Conservation (phyloP, 306 rosid genomes). For the Prosopis cineraria region DNA sequence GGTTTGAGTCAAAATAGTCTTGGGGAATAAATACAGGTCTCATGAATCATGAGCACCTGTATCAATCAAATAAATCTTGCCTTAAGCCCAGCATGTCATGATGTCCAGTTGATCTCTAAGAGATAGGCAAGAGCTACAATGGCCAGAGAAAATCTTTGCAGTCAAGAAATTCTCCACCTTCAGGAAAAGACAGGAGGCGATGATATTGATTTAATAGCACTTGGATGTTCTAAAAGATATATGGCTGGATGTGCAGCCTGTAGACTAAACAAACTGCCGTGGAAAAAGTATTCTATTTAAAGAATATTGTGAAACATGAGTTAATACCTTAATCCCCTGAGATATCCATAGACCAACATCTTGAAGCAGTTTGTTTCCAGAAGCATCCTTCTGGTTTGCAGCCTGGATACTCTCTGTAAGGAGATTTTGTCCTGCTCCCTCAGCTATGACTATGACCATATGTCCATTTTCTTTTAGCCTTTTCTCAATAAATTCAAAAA, state of each 20-base stretch:
- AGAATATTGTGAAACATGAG: conserved; percentile 29
- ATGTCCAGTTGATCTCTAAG: not conserved
- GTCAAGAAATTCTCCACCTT: not conserved
- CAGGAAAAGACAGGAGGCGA: not conserved
- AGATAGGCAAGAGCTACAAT: not conserved
- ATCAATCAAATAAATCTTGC: not conserved
- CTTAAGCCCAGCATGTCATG: not conserved
- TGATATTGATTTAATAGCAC: not conserved
- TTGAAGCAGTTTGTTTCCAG: conserved; percentile 76
- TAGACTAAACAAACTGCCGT: conserved; percentile 21
- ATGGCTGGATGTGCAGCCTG: conserved; percentile 1
- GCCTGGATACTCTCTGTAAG: conserved; percentile 67
- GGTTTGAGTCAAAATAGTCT: not conserved
- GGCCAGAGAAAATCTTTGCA: not conserved
- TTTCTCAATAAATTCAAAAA: conserved; percentile 66
- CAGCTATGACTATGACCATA: conserved; percentile 90
- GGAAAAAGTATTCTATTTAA: conserved; percentile 18
- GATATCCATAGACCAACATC: conserved; percentile 93
- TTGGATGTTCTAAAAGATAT: not conserved
- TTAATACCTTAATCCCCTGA: conserved; percentile 73
- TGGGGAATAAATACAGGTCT: not conserved
- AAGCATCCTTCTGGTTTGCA: conserved; percentile 72
- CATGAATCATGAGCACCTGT: not conserved
- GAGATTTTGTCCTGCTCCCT: conserved; percentile 92
- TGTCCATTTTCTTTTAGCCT: conserved; percentile 80